A percentile compares a stretch with the other conserved stretches of the same genome.
These are phyloP conservation scores for Musa acuminata DNA, from an alignment of 176 grass and related monocot species.

Conservation along the genomic window DNA sequence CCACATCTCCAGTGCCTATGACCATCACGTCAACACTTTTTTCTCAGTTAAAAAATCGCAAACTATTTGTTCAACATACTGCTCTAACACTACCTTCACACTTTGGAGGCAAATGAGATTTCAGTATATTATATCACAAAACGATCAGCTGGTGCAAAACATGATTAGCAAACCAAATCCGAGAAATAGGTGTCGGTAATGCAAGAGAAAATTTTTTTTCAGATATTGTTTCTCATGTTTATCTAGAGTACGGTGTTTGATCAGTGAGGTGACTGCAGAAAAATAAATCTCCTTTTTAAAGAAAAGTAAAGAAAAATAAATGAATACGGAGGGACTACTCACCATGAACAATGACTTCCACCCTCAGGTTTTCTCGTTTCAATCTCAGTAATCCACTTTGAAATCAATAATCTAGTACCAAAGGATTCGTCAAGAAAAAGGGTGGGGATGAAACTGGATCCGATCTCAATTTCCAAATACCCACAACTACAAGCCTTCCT, in stretches of 20 bases:
- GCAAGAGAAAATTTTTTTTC: neutral
- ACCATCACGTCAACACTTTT: neutral
- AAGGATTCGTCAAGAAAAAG: neutral
- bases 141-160: neutral
- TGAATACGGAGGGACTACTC: neutral
- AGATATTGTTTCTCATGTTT: neutral
- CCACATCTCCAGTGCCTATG: conserved; percentile 56
- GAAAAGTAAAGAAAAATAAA: neutral
- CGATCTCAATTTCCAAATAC: neutral
- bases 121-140: too few species aligned
- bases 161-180: neutral
- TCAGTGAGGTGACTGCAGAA: neutral
- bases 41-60: neutral
- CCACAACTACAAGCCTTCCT: too few species aligned
- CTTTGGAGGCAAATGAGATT: neutral
- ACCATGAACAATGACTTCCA: neutral
- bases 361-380: too few species aligned
- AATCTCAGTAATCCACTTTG: neutral
- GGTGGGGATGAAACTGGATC: neutral
- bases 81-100: neutral
- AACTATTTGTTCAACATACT: neutral
- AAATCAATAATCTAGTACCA: neutral
- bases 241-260: neutral
- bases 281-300: neutral
- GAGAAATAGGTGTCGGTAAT: neutral